phyloP scores from a whole-genome alignment of 352 stramenopile genomes.

The Globisporangium paddicum region DNA sequence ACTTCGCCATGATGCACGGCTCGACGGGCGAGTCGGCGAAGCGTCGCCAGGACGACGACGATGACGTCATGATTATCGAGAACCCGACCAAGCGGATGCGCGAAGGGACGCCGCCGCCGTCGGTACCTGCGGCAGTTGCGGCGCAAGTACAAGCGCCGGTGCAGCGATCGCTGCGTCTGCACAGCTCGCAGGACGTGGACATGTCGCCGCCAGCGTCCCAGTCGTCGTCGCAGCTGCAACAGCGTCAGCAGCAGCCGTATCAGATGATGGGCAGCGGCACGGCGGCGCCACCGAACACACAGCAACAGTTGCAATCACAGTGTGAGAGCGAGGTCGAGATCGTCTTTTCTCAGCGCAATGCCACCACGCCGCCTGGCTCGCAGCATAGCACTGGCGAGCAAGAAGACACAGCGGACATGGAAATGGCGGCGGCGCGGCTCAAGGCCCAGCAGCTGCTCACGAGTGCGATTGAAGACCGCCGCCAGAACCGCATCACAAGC shows the following conservation, averaged over 20 bases:
- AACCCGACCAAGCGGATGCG: slow-evolving; percentile 6
- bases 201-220: slow-evolving; percentile 1
- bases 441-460: slow-evolving; percentile 9
- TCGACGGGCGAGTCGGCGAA: neutral
- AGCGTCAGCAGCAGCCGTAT: neutral
- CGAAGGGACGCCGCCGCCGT: slow-evolving; percentile 2
- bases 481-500: slow-evolving; percentile 5
- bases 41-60: neutral
- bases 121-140: neutral
- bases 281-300: neutral
- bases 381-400: neutral
- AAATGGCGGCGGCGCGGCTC: neutral
- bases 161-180: slow-evolving; percentile 3
- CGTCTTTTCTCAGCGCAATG: slow-evolving; percentile 7
- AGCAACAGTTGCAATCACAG: neutral
- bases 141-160: neutral
- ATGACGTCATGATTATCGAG: slow-evolving; percentile 1
- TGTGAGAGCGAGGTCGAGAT: slow-evolving; percentile 1
- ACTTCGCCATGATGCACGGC: neutral
- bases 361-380: too few relatives aligned
- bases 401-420: neutral
- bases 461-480: slow-evolving; percentile 23
- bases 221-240: neutral
- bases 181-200: slow-evolving; percentile 9
- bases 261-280: neutral